A percentile compares a stretch with the other conserved stretches of the same genome.
phyloP scores from a whole-genome alignment of 2,329 filamentous ascomycete species.

The Fusarium concolor region DNA sequence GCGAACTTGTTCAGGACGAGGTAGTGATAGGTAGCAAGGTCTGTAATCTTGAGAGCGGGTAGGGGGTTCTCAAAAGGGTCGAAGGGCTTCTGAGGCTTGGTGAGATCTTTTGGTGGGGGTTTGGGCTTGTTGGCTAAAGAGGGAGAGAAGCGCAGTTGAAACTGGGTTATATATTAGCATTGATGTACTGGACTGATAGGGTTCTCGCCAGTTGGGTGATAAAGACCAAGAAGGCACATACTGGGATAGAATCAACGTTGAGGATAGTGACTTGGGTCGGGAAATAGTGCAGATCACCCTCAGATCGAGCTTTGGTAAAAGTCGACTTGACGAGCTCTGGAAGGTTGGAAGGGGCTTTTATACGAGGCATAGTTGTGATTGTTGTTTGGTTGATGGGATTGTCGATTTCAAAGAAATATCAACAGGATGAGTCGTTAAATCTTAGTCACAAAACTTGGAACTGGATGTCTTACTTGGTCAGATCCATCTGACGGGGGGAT shows the following conservation, averaged over 20 bases:
- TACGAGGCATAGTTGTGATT: constrained; percentile 51
- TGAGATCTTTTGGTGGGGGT: constrained; percentile 49
- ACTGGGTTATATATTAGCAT: constrained; percentile 57
- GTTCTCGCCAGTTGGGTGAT: no score
- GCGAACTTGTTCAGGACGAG: constrained; percentile 82
- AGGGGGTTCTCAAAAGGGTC: constrained; percentile 75
- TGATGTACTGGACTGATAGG: background rate
- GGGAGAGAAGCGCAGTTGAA: constrained; percentile 79
- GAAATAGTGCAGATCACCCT: constrained; percentile 65
- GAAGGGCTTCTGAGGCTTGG: constrained; percentile 55
- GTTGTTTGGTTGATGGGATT: background rate
- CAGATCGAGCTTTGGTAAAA: constrained; percentile 61
- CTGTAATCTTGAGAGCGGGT: constrained; percentile 63
- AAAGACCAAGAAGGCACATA: constrained; percentile 43
- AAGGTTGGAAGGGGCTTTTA: constrained; percentile 59
- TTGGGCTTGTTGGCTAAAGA: constrained; percentile 75
- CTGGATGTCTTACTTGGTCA: background rate
- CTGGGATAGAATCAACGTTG: constrained; percentile 56
- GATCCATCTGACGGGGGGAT: background rate
- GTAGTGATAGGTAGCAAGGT: constrained; percentile 66
- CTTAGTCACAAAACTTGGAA: constrained; percentile 1
- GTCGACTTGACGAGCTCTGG: constrained; percentile 63
- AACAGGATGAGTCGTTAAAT: background rate
- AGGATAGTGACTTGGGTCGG: constrained; percentile 65
- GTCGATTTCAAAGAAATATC: no score